Base-by-base conservation (phyloP, 1,284 basidiomycete species). In the Papiliotrema terrestris region DNA sequence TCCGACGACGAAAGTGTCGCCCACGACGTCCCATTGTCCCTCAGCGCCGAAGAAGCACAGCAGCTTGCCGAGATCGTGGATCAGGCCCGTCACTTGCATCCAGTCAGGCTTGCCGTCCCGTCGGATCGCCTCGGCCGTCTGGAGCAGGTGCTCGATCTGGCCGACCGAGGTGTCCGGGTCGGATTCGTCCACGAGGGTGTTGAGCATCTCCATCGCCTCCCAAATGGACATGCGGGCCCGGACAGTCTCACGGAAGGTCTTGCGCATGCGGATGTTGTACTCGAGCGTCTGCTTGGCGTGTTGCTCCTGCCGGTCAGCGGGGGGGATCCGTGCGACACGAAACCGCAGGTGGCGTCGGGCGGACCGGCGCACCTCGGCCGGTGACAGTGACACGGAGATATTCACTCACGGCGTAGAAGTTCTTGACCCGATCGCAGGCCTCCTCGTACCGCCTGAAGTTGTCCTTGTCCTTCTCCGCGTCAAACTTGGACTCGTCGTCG, bases 1-100 rank as follows among this genome's bases (percentile, higher is more conserved):
- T 17, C 91, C 91, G 42, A 94, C 88, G 57, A 92, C 84, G 63
- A 91, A 91, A 0, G 89, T 91, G 69, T 92, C 90, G 13, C 87
- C 90, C 36, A 92, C 91, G 49, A 93, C 90, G 61, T 92, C 91
- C 91, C 91, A 94, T 76, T 93, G 90, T 5, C 91, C 89, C 47
- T 82, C 80, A 43, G 56, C 61, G 14, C 86, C 88, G 74, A 90
- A 90, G 63, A 92, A 81, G 72, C 84, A 83, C 15, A 92, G 77
- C 8, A 93, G 81, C 72, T 93, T 93, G 54, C 90, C 90, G 52
- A 93, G 83, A 73, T 93, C 90, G 66, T 93, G 90, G 36, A 93
- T 83, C 20, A 95, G 83, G 1, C 91, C 91, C 19, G 89, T 86
- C 55, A 92, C 84, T 79, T 92, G 89, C 78, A 80, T 80, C 79